A percentile compares a stretch with the other conserved stretches of the same genome.
phyloP scores from a whole-genome alignment of 176 grass and related monocot genomes.

The Zizania latifolia region DNA sequence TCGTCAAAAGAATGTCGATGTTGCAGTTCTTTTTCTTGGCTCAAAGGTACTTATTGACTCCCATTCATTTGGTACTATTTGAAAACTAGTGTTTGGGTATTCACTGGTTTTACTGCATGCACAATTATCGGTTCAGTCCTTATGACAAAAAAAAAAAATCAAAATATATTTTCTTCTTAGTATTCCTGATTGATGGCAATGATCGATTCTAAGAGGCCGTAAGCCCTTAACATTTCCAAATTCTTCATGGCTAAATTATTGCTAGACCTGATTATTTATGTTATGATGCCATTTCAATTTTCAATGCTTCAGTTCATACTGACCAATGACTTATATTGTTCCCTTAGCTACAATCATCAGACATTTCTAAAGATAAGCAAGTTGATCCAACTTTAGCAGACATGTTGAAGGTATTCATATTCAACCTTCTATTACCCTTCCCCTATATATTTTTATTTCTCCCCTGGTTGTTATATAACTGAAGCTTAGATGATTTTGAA shows the following conservation, averaged over 20 bases:
- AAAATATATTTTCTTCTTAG: background rate
- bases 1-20: constrained; percentile 46
- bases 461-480: background rate
- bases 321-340: constrained; percentile 20
- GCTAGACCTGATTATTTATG: background rate
- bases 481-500: background rate
- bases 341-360: constrained; percentile 70
- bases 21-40: constrained; percentile 79
- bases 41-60: constrained; percentile 55
- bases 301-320: constrained; percentile 2
- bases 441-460: background rate
- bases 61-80: background rate
- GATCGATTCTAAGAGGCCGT: background rate
- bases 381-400: constrained; percentile 60
- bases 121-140: background rate
- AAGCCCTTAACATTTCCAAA: background rate
- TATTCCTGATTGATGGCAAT: background rate
- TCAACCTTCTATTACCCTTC: background rate
- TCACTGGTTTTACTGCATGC: background rate
- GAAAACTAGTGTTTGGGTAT: background rate
- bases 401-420: constrained; percentile 56
- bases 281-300: background rate
- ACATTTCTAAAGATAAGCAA: constrained; percentile 71
- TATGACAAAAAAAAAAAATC: background rate
- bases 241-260: constrained; percentile 7